Evolutionary conservation across 768 basidiomycete species (phyloP), one percentile per base, ranked within the genome.

Genomic region (Agaricus blazei): DNA sequence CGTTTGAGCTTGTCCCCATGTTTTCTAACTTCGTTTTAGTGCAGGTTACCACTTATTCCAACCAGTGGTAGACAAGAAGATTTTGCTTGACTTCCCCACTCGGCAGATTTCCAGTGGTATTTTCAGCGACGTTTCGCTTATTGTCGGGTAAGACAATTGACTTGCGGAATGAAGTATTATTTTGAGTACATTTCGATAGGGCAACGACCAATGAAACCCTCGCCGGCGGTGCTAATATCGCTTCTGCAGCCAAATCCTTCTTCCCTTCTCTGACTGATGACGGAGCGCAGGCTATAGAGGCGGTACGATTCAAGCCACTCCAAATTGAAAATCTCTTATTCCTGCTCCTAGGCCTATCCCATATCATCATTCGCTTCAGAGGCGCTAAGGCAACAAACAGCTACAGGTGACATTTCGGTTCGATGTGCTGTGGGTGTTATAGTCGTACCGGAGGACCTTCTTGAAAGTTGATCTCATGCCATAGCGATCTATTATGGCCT

Each of bases 161-260:
- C 24, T 4, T 26, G 23, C 14, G 36, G 3, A 15, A 11, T 9
- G 15, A 11, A 19, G 24, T 12, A 11, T 26, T 37, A 14, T 37
- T 27, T 48, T 19, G 11, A 26, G n/a, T 12, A 37, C 24, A 43
- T 36, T 15, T 43, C 37, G 28, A 3, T 51, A 74, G 84, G 2
- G 70, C 83, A 0, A 83, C 81, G 2, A 79, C 82, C 6, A 84
- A 87, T 48, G 83, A 87, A 62, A 81, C 84, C 1, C 64, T 80
- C 34, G 72, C 76, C 3, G 68, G 72, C 9, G 75, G 77, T 2
- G 60, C 59, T 14, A 67, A 73, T 48, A 67, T 82, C 37, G 57
- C 67, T 1, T 46, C 70, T 1, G 72, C 73, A 4, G 60, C 82
- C 34, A 63, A 70, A 29, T 27, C 51, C 1, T 78, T 70, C 60